Conservation (phyloP, 257 asterid species). For the Linaria vulgaris region DNA sequence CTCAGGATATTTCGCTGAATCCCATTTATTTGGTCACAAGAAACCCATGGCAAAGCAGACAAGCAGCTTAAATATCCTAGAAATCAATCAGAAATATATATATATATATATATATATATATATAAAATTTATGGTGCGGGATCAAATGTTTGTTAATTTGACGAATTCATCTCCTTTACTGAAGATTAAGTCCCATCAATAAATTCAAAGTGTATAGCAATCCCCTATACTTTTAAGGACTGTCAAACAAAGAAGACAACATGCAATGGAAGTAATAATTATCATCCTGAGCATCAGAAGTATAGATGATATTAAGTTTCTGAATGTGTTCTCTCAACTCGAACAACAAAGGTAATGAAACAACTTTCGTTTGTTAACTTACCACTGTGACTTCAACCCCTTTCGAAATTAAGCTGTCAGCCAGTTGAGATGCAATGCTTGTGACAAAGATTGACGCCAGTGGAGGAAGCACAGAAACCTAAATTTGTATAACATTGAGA, state of each 20-base stretch:
- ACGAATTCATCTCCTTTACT: background rate
- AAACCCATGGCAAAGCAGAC: no score
- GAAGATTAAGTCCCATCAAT: background rate
- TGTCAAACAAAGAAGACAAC: constrained; percentile 9
- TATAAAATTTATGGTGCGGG: no score
- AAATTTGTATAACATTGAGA: constrained; percentile 29
- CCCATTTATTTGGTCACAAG: no score
- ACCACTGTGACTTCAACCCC: constrained; percentile 89
- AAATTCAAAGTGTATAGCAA: background rate
- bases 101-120: no score
- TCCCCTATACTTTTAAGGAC: background rate
- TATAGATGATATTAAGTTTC: background rate
- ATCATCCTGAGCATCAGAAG: constrained; percentile 8
- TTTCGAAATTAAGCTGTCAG: constrained; percentile 76
- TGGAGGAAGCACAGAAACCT: constrained; percentile 99
- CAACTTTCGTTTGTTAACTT: constrained; percentile 27
- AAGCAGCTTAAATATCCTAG: no score
- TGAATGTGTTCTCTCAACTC: constrained; percentile 2
- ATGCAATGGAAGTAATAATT: background rate
- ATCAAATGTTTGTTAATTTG: background rate
- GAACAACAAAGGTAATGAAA: background rate
- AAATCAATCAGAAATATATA: no score
- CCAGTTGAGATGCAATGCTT: constrained; percentile 85
- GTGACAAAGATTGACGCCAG: constrained; percentile 87
- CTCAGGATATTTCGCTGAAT: no score